Conservation (phyloP, 1,284 basidiomycete genomes). For the Pisolithus thermaeus region DNA sequence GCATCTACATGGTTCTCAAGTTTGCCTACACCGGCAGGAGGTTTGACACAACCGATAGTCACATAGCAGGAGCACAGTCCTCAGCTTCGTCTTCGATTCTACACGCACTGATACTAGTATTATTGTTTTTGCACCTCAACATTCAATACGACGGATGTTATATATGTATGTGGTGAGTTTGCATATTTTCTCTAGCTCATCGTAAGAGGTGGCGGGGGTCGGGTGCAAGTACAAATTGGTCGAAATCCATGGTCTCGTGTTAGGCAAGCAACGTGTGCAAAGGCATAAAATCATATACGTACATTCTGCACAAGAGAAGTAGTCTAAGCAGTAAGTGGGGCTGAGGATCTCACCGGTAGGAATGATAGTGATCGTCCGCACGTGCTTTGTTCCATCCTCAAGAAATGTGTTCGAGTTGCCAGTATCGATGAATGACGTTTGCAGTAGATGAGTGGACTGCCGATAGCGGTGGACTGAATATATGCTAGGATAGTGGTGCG, state of each 20-base stretch:
- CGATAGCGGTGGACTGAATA: constrained; percentile 19
- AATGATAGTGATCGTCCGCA: constrained; percentile 18
- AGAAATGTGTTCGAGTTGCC: constrained; percentile 31
- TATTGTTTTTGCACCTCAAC: too few relatives aligned
- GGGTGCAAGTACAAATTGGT: constrained; percentile 10
- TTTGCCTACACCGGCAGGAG: too few relatives aligned
- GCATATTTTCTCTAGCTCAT: too few relatives aligned
- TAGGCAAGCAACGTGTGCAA: not conserved
- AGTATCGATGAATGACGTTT: constrained; percentile 25
- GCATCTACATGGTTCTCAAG: too few relatives aligned
- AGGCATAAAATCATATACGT: not conserved
- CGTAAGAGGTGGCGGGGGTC: too few relatives aligned
- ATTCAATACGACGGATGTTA: too few relatives aligned
- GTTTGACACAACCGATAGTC: too few relatives aligned
- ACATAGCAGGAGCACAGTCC: too few relatives aligned
- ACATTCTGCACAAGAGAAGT: constrained; percentile 23
- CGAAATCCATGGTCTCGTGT: constrained; percentile 12
- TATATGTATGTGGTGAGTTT: too few relatives aligned
- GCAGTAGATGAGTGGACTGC: constrained; percentile 19
- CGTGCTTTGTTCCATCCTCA: constrained; percentile 17
- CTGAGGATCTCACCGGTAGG: constrained; percentile 19
- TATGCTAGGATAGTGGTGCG: constrained; percentile 15
- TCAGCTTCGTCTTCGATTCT: too few relatives aligned
- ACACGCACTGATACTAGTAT: too few relatives aligned
- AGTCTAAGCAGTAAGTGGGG: constrained; percentile 19